phyloP scores from a whole-genome alignment of 352 stramenopile genomes.

The Globisporangium perplexum region DNA sequence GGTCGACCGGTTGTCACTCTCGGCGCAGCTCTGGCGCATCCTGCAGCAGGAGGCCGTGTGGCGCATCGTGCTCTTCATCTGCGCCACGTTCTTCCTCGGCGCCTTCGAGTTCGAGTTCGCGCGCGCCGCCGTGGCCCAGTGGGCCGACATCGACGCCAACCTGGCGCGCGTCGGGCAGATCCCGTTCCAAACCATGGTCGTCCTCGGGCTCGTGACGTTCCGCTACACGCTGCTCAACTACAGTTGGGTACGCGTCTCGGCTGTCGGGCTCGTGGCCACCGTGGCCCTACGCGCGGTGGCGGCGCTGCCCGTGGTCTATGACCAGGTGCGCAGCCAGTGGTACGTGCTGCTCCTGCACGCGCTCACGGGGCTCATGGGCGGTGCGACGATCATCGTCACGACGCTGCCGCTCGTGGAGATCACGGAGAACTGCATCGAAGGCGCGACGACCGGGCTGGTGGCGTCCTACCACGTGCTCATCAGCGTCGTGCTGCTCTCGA shows the following conservation, averaged over 20 bases:
- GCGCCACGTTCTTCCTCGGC: slow-evolving; percentile 43
- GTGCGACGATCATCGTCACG: slow-evolving; percentile 39
- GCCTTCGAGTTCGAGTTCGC: slow-evolving; percentile 66
- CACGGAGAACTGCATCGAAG: slow-evolving; percentile 67
- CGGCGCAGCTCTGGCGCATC: slow-evolving; percentile 63
- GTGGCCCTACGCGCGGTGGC: slow-evolving; percentile 28
- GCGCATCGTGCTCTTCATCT: slow-evolving; percentile 71
- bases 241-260: slow-evolving; percentile 59
- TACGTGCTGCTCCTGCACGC: slow-evolving; percentile 42
- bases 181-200: slow-evolving; percentile 34
- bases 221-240: slow-evolving; percentile 62
- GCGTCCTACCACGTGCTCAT: slow-evolving; percentile 60
- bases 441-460: slow-evolving; percentile 55
- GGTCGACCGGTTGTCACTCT: slow-evolving; percentile 49
- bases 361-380: slow-evolving; percentile 33
- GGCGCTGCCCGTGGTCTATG: slow-evolving; percentile 43
- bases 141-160: slow-evolving; percentile 36
- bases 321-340: slow-evolving; percentile 32
- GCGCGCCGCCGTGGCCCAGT: slow-evolving; percentile 36
- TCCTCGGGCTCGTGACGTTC: slow-evolving; percentile 43
- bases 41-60: slow-evolving; percentile 73
- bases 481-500: slow-evolving; percentile 47
- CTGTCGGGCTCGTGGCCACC: slow-evolving; percentile 33
- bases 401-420: slow-evolving; percentile 68
- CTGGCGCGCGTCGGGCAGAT: slow-evolving; percentile 34